Evolutionary conservation across 2,329 filamentous ascomycete species (phyloP).

Genomic region (Colletotrichum sp.): DNA sequence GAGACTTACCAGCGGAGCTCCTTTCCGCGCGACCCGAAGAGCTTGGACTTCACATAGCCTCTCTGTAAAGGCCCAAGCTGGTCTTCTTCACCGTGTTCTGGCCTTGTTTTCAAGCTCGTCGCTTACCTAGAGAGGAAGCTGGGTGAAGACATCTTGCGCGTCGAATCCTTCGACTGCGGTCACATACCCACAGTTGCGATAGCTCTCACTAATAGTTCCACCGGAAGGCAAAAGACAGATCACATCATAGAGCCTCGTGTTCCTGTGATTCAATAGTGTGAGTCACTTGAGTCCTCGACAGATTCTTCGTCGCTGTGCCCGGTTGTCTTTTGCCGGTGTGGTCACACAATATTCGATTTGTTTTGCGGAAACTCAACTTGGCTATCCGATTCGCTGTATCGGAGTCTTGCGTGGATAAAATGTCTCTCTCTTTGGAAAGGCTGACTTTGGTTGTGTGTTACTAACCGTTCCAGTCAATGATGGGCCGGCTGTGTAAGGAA

Average conservation of each 20-base stretch:
- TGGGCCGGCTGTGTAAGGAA: not conserved
- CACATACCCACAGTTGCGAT: not conserved
- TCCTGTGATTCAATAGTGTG: not conserved
- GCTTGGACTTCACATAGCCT: not conserved
- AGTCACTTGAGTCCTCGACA: not conserved
- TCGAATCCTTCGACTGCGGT: not conserved
- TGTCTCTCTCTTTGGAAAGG: not conserved
- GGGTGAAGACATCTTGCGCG: accelerated
- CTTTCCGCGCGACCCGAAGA: not conserved
- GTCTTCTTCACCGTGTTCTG: not conserved
- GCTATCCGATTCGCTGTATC: not conserved
- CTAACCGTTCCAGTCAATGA: not conserved
- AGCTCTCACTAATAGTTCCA: not conserved
- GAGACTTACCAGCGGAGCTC: not conserved
- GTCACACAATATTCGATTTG: not conserved
- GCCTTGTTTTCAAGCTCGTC: accelerated
- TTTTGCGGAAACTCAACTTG: not conserved
- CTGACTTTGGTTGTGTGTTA: not conserved
- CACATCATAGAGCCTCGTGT: not conserved
- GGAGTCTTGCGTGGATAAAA: not conserved
- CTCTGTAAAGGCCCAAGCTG: accelerated
- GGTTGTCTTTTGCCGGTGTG: not conserved
- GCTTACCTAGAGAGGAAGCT: not conserved
- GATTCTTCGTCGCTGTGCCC: not conserved
- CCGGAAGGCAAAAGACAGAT: not conserved